Evolutionary conservation across 225 moss, liverwort and hornwort genomes (phyloP).

Genomic region (Marchantia paleacea): DNA sequence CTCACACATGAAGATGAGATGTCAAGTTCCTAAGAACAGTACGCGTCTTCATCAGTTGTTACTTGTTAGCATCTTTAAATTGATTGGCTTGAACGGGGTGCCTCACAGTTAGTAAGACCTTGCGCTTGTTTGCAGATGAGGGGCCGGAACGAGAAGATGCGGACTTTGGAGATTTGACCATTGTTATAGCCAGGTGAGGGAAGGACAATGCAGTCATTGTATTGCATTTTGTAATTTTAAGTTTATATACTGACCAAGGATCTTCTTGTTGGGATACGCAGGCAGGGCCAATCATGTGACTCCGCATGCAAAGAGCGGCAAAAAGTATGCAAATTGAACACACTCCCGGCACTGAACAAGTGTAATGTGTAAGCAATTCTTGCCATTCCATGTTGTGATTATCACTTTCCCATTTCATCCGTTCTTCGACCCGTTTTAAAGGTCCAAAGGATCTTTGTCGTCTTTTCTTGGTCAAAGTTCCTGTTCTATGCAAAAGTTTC

Average conservation of each 20-base stretch:
- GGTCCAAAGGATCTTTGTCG: too few relatives aligned
- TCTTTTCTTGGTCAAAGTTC: too few relatives aligned
- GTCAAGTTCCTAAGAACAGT: neutral
- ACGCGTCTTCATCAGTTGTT: neutral
- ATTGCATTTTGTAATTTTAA: neutral
- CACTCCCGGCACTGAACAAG: slow-evolving; percentile 56
- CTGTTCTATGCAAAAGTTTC: too few relatives aligned
- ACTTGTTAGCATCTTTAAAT: neutral
- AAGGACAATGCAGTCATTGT: neutral
- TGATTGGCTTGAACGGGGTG: neutral
- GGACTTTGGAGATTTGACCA: slow-evolving; percentile 49
- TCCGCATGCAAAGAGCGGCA: slow-evolving; percentile 51
- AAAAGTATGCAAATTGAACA: slow-evolving; percentile 52
- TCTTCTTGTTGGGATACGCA: slow-evolving; percentile 31
- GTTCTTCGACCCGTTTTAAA: too few relatives aligned
- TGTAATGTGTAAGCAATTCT: slow-evolving; percentile 55
- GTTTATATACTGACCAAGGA: neutral
- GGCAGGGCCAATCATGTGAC: slow-evolving; percentile 72
- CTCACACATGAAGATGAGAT: too few relatives aligned
- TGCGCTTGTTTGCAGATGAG: slow-evolving; percentile 19
- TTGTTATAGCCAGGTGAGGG: slow-evolving; percentile 61
- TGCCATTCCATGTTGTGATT: neutral
- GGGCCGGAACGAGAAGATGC: slow-evolving; percentile 39
- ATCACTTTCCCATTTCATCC: too few relatives aligned
- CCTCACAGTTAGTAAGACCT: neutral